Base-by-base conservation (phyloP, 192 early-diverging fungal genomes). In the Haplosporangium gracile region DNA sequence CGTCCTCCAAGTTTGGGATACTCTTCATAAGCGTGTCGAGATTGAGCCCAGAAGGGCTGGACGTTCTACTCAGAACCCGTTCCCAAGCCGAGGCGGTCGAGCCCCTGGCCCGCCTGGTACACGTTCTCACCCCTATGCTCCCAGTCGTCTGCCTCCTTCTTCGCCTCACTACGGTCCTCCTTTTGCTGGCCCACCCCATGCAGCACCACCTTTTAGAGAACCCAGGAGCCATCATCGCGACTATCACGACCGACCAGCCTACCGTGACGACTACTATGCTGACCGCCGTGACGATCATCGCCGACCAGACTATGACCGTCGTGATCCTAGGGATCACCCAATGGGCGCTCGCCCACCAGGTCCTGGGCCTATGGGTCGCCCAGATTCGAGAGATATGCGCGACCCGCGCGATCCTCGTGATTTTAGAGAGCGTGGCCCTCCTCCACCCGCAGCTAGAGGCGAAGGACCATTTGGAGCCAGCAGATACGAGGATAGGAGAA, bases 261-360 rank as follows among this genome's bases (percentile, higher is more conserved):
- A 80, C n/a, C 78, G 81, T 5, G 89, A 90, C 36, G 89, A 90
- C 36, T 87, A 90, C 68, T 88, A 89, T 73, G 60, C 85, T 49
- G 89, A 90, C 63, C 82, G 88, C 38, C 85, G 89, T 18, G 88
- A 89, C 47, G 89, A 91, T 36, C 83, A 90, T 51, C 76, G 79
- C 8, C 80, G 89, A 18, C 69, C 78, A 36, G 85, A 88, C 42
- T 89, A 77, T 77, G 88, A 89, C 42, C 88, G 85, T 55, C 81
- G 82, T 32, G 82, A 84, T 72, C 79, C 60, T 32, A 65, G 60
- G 26, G 60, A 65, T 36, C 60, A 81, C 47, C 32, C 42, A 5
- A 73, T 84, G 73, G 82, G 74, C 5, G 45, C 60, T 69, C 69
- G 83, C 18, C 32, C 82, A 15, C 70, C 68, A 43, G 81, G 75